Evolutionary conservation across 495 filamentous ascomycete genomes (phyloP).

Genomic region (Hypoxylon trugodes): DNA sequence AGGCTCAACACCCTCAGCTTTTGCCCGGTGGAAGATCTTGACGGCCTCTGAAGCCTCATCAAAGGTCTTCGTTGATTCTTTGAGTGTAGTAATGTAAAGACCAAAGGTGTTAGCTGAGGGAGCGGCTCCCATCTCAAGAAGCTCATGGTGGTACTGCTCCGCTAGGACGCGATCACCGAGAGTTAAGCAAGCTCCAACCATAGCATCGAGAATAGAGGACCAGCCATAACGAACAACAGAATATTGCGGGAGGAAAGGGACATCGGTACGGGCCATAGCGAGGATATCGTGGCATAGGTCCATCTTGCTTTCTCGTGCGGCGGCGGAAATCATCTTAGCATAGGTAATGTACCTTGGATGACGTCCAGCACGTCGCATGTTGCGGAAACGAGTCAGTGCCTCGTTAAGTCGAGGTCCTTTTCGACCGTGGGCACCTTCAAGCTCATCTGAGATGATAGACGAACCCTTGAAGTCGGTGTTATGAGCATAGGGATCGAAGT

Average conservation of each 20-base stretch:
- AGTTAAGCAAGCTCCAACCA: constrained; percentile 92
- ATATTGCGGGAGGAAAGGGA: constrained; percentile 83
- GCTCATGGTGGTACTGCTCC: constrained; percentile 86
- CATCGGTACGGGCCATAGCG: constrained; percentile 83
- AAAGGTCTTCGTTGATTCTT: constrained; percentile 95
- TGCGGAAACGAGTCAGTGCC: constrained; percentile 81
- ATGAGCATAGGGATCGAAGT: constrained; percentile 87
- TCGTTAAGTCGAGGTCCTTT: constrained; percentile 78
- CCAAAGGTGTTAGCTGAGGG: constrained; percentile 98
- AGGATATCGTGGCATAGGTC: constrained; percentile 87
- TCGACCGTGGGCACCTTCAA: constrained; percentile 76
- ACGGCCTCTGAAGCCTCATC: constrained; percentile 96
- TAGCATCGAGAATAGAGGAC: constrained; percentile 92
- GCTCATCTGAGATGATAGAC: constrained; percentile 82
- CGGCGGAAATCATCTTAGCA: constrained; percentile 90
- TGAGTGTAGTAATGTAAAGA: constrained; percentile 96
- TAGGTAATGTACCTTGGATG: constrained; percentile 96
- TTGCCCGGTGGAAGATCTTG: constrained; percentile 94
- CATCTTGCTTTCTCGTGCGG: constrained; percentile 80
- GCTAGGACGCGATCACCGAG: constrained; percentile 81
- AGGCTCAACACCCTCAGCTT: constrained; percentile 92
- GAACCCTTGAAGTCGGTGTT: constrained; percentile 93
- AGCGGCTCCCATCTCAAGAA: constrained; percentile 84
- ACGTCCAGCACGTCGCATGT: constrained; percentile 90
- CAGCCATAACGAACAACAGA: constrained; percentile 90